Evolutionary conservation across 169 alveolate genomes (phyloP), one percentile per base, ranked within the genome.

Genomic region (Eimeria brunetti): DNA sequence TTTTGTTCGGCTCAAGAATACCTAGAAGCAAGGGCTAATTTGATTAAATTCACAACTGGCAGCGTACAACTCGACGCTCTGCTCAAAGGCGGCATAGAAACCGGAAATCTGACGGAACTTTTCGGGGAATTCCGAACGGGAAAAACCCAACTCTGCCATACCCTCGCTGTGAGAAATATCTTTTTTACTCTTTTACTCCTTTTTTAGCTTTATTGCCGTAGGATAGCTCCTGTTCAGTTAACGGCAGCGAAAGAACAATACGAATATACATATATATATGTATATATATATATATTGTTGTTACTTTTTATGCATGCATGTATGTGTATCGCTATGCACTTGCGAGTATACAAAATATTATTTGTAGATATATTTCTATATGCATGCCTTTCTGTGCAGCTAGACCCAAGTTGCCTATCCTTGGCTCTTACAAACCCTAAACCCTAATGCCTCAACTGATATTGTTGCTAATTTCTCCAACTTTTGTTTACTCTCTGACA

Each of bases 81-180:
- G 64, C 97, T 99, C 71, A 98, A 99, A 94, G 99, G 99, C 24
- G 99, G 99, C 46, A 97, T 99, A 46, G 99, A 99, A 95, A 97
- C 99, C 6, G 99, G 99, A 53, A 97, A 96, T 81, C 98, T 99
- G 91, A 99, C 99, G 36, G 99, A 99, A 97, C 97, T 99, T 53
- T 98, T 99, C 97, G 99, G 99, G 71, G 99, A 99, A 96, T 99
- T 99, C 97, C 97, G 99, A 76, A 98, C 99, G 27, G 99, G 99
- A 22, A 99, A 99, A 95, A 99, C 99, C 44, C 99, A 99, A 91
- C 98, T 99, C 24, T 98, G 99, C 91, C 99, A 99, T 96, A 99
- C 99, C 2, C 95, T 99, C 41, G 99, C 99, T 60, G 99, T 94
- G 46, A 53, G 91, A 97, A 73, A 33, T 16, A 14, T 12, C 30